A percentile compares a stretch with the other conserved stretches of the same genome.
phyloP scores from a whole-genome alignment of 139 green algal genomes.

The Coelastrella sp. region DNA sequence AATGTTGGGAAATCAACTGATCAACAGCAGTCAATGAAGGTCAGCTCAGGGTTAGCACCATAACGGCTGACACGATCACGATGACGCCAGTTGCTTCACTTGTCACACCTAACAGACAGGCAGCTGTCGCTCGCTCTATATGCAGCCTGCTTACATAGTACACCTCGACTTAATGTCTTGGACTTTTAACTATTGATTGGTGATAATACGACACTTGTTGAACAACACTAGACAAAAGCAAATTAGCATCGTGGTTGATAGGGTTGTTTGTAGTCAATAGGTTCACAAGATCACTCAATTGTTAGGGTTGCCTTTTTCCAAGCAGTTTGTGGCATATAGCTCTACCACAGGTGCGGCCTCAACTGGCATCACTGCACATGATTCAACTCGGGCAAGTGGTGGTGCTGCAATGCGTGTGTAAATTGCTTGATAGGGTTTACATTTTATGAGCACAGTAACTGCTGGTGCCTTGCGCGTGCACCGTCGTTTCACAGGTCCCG shows the following conservation, averaged over 20 bases:
- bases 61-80: not conserved
- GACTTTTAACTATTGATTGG: not conserved
- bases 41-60: not conserved
- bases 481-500: not conserved
- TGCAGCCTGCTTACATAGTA: not conserved
- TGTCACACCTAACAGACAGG: not conserved
- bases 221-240: too few species aligned
- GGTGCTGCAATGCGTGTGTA: not conserved
- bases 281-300: too few species aligned
- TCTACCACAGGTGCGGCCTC: not conserved
- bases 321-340: not conserved
- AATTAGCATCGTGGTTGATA: too few species aligned
- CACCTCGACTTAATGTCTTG: not conserved
- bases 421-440: not conserved
- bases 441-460: not conserved
- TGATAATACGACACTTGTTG: not conserved
- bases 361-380: not conserved
- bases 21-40: not conserved
- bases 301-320: not conserved
- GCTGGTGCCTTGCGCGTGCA: not conserved
- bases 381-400: not conserved
- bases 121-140: not conserved
- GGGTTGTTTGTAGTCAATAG: too few species aligned
- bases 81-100: slow-evolving; percentile 17
- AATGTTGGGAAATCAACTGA: not conserved